Evolutionary conservation across 2,329 filamentous ascomycete species (phyloP), one percentile per base, ranked within the genome.

Genomic region (Calonectria pteridis): DNA sequence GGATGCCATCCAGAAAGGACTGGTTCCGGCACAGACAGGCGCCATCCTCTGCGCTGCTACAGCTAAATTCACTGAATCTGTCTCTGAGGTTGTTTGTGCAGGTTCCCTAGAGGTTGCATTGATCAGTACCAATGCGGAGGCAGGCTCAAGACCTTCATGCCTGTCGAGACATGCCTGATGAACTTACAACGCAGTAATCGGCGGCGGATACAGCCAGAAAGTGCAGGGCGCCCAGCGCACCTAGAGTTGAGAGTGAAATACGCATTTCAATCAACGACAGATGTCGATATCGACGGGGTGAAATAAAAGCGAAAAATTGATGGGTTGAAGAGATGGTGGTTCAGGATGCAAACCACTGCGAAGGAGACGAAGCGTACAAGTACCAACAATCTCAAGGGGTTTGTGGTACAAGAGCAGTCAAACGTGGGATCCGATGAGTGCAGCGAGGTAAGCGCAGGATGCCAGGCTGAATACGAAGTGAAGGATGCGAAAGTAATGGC

Each of bases 11-110:
- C 33, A 78, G 59, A 67, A 86, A 86, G 26, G 78, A 78, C 0
- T 79, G 67, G 14, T 83, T 83, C 33, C 73, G 77, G 75, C 88
- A 89, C 20, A 89, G 81, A 73, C 88, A 89, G 20, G 80, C 77
- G 26, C 79, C 78, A 33, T 84, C 78, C 51, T 78, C 76, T 40
- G 81, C 81, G 72, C 75, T 81, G n/a, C 58, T 46, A 50, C 84
- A 85, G 13, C 66, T 53, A 55, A 77, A 78, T 20, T 72, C 71
- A 43, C 70, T 69, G 35, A 74, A 72, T 9, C 37, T 37, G 26
- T 50, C 55, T 23, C 73, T 71, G 18, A 78, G 64, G 20, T 50
- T 51, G 16, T 73, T 66, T 26, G 73, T 62, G 58, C 78, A 79
- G 31, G 28, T n/a, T 23, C 55, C 68, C 78, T 81, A 37, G 6